Conservation (phyloP, 352 stramenopile species). For the Salisapilia sapeloensis region DNA sequence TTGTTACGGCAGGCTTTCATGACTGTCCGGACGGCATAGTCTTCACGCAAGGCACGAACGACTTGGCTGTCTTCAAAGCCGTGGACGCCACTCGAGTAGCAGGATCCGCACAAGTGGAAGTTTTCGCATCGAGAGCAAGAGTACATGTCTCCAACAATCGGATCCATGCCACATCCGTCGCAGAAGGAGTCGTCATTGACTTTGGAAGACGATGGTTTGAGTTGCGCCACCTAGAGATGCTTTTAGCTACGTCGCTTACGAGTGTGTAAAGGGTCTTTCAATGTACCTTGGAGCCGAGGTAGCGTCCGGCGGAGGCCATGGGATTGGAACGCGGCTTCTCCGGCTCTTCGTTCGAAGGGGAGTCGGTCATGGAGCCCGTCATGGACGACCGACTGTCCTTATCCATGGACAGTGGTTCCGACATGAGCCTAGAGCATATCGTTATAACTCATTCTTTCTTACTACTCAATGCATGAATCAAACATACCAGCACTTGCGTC, state of each 20-base stretch:
- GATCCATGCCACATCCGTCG: conserved; percentile 79
- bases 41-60: conserved; percentile 55
- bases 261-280: conserved; percentile 1
- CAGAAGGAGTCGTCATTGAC: conserved; percentile 83
- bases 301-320: conserved; percentile 51
- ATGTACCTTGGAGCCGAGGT: conserved; percentile 52
- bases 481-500: conserved; percentile 48
- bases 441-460: neutral
- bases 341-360: conserved; percentile 16
- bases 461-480: neutral
- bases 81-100: conserved; percentile 73
- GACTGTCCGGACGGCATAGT: conserved; percentile 67
- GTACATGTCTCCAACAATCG: conserved; percentile 79
- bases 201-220: conserved; percentile 55
- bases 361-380: conserved; percentile 33
- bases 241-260: neutral
- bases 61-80: conserved; percentile 68
- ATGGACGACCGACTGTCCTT: conserved; percentile 63
- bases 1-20: conserved; percentile 56
- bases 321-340: too few relatives aligned
- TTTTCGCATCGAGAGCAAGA: conserved; percentile 77
- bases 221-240: conserved; percentile 25
- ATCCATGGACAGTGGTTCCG: conserved; percentile 66
- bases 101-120: conserved; percentile 66
- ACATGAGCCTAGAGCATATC: conserved; percentile 34